Conservation (phyloP, 768 basidiomycete species). For the Boletus tylopilopsis region DNA sequence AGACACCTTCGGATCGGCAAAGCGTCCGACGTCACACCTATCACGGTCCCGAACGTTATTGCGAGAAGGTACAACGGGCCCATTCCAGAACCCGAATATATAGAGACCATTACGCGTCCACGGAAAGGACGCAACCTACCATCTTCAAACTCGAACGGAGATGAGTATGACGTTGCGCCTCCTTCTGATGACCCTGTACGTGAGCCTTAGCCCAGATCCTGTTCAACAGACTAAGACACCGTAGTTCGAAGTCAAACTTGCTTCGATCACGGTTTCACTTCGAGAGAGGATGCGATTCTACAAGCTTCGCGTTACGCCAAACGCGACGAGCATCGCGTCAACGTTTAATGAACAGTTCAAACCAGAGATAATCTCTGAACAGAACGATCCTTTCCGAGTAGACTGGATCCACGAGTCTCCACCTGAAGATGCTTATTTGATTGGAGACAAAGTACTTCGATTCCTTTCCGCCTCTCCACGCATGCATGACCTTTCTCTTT, state of each 20-base stretch:
- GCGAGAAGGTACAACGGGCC: conserved; percentile 57
- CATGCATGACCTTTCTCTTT: conserved; percentile 7
- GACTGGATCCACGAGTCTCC: conserved; percentile 73
- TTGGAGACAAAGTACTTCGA: conserved; percentile 64
- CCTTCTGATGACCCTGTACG: conserved; percentile 64
- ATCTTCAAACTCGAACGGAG: conserved; percentile 33
- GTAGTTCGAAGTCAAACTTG: conserved; percentile 76
- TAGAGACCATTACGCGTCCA: conserved; percentile 56
- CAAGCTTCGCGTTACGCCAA: conserved; percentile 71
- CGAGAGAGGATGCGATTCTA: conserved; percentile 85
- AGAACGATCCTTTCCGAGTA: conserved; percentile 76
- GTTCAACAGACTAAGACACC: conserved; percentile 1
- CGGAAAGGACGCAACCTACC: conserved; percentile 31
- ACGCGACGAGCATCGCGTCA: conserved; percentile 64
- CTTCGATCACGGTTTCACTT: conserved; percentile 65
- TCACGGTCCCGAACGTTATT: conserved; percentile 64
- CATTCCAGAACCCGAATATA: conserved; percentile 40
- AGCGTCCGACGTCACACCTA: conserved; percentile 74
- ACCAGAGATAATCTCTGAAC: conserved; percentile 81
- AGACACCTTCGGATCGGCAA: conserved; percentile 68
- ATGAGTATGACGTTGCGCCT: conserved; percentile 47
- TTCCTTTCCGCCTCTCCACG: background rate
- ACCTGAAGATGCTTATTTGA: conserved; percentile 44
- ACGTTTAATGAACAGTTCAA: conserved; percentile 81
- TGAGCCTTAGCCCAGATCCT: background rate